These are phyloP conservation scores for Emmonsiellopsis sp. DNA, from an alignment of 2,329 filamentous ascomycete species.

Conservation along the genomic window DNA sequence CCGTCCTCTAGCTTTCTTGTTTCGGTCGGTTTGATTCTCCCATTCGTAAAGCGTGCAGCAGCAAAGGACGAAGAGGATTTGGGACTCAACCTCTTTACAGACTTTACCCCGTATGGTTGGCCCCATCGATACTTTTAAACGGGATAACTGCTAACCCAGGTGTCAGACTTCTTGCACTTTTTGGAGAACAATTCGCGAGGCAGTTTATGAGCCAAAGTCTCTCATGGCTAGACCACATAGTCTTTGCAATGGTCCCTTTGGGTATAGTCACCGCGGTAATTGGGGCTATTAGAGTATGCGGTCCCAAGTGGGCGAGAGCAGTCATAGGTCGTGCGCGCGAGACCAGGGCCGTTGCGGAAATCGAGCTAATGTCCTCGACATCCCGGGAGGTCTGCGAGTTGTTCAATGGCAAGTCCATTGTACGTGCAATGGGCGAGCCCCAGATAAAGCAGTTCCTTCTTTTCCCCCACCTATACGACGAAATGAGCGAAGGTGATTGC, in stretches of 20 bases:
- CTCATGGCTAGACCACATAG: slow-evolving; percentile 33
- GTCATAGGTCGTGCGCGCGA: slow-evolving; percentile 39
- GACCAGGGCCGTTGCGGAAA: slow-evolving; percentile 24
- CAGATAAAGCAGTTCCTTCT: background rate
- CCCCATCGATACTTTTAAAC: background rate
- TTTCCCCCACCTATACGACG: background rate
- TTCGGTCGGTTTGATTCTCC: background rate
- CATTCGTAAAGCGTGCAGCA: background rate
- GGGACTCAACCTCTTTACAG: background rate
- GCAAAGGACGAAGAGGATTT: background rate
- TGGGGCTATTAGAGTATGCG: slow-evolving; percentile 37
- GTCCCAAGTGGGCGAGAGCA: slow-evolving; percentile 33
- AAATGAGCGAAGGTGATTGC: background rate
- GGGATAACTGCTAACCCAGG: background rate
- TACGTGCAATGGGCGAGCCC: slow-evolving; percentile 9
- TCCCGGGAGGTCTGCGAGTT: slow-evolving; percentile 12
- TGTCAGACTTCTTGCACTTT: slow-evolving; percentile 23
- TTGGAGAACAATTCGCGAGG: slow-evolving; percentile 39
- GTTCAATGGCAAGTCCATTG: slow-evolving; percentile 14
- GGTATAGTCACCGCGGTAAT: slow-evolving; percentile 38
- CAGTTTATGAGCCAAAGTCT: slow-evolving; percentile 40
- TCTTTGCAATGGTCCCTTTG: slow-evolving; percentile 38
- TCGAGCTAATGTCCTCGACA: slow-evolving; percentile 34
- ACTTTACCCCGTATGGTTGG: background rate
- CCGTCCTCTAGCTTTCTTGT: background rate